phyloP scores from a whole-genome alignment of 306 rosid species.

The Alnus glutinosa region DNA sequence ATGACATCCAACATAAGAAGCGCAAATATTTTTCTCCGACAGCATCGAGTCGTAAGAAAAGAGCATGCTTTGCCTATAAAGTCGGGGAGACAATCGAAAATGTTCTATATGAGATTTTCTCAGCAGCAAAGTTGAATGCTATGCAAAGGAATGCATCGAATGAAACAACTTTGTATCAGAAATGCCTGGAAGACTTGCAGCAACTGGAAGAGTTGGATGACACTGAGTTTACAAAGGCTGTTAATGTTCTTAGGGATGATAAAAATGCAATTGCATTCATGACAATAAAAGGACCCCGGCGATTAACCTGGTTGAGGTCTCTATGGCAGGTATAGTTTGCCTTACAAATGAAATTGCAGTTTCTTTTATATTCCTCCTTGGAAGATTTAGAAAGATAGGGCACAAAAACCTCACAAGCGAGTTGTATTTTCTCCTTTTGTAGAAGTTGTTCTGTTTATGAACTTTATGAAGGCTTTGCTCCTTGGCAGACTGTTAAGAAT shows the following conservation, averaged over 20 bases:
- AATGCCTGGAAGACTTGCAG: conserved; percentile 44
- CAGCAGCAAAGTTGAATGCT: conserved; percentile 30
- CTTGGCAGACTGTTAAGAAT: background rate
- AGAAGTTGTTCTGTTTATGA: background rate
- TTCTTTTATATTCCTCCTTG: background rate
- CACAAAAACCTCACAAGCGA: background rate
- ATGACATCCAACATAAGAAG: conserved; percentile 28
- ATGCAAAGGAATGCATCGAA: conserved; percentile 26
- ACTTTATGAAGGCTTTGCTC: background rate
- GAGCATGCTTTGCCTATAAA: conserved; percentile 20
- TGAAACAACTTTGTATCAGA: conserved; percentile 21
- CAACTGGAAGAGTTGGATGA: conserved; percentile 38
- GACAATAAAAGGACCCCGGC: conserved; percentile 36
- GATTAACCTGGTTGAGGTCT: conserved; percentile 38
- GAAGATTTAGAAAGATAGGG: background rate
- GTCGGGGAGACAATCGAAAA: conserved; percentile 32
- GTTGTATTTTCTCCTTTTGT: background rate
- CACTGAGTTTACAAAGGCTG: conserved; percentile 35
- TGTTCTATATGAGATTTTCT: conserved; percentile 31
- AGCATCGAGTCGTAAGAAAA: conserved; percentile 21
- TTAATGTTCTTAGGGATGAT: conserved; percentile 39
- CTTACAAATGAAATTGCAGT: background rate
- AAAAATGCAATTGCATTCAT: conserved; percentile 40
- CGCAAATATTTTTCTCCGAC: conserved; percentile 21
- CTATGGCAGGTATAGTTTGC: conserved; percentile 32